These are phyloP conservation scores for Cladosporium colombiae DNA, from an alignment of 2,329 filamentous ascomycete species.

Conservation along the genomic window DNA sequence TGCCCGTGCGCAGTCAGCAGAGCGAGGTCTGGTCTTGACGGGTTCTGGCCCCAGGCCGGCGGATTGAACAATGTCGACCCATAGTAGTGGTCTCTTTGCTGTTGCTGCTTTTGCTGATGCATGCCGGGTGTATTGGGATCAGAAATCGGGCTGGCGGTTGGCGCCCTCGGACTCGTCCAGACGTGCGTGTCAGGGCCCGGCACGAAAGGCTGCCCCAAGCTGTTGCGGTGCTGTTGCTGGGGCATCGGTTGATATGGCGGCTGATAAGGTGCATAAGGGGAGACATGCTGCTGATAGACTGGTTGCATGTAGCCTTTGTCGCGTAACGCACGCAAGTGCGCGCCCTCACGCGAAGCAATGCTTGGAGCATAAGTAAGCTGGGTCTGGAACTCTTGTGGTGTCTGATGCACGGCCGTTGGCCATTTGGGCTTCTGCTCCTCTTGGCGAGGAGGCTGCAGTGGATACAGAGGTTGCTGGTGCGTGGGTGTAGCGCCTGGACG, in stretches of 20 bases:
- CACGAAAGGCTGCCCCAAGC: neutral
- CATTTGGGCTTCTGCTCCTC: constrained; percentile 19
- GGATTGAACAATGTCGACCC: neutral
- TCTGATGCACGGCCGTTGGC: constrained; percentile 38
- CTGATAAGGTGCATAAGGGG: constrained; percentile 2
- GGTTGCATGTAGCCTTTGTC: constrained; percentile 33
- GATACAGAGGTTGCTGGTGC: neutral
- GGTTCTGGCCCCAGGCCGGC: neutral
- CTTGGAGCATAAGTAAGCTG: constrained; percentile 32
- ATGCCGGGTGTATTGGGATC: constrained; percentile 32
- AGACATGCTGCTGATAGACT: constrained; percentile 21
- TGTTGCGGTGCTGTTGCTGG: constrained; percentile 25
- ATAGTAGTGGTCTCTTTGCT: constrained; percentile 14
- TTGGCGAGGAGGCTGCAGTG: constrained; percentile 18
- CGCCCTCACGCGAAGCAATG: constrained; percentile 35
- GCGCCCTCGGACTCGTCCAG: constrained; percentile 35
- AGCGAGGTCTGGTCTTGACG: constrained; percentile 10
- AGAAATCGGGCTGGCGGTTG: constrained; percentile 36
- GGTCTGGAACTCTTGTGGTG: constrained; percentile 42
- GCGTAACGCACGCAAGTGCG: constrained; percentile 36
- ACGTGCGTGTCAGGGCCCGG: constrained; percentile 5
- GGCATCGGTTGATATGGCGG: neutral
- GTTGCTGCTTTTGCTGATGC: constrained; percentile 24
- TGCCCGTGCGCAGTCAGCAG: constrained; percentile 8
- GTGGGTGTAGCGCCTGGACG: constrained; percentile 19